phyloP scores from a whole-genome alignment of 495 filamentous ascomycete genomes.

The Cenococcum geophilum region DNA sequence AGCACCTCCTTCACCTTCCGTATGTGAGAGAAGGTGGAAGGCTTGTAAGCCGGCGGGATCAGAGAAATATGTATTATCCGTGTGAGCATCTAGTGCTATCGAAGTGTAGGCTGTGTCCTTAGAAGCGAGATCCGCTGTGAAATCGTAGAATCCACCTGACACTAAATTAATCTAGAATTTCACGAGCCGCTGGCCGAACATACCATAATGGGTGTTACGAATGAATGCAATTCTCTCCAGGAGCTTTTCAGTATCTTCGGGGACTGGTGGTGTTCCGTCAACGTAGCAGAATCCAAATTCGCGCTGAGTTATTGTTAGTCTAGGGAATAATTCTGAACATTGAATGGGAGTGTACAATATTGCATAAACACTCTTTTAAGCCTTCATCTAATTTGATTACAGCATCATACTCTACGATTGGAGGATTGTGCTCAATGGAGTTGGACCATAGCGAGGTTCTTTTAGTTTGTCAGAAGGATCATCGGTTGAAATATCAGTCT shows the following conservation, averaged over 20 bases:
- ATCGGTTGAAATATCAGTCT: background rate
- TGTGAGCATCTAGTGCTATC: slow-evolving; percentile 69
- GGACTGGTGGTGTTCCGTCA: slow-evolving; percentile 54
- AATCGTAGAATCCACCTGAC: slow-evolving; percentile 78
- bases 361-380: slow-evolving; percentile 50
- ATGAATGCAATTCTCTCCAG: slow-evolving; percentile 78
- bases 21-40: slow-evolving; percentile 83
- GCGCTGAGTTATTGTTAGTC: slow-evolving; percentile 38
- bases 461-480: background rate
- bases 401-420: slow-evolving; percentile 35
- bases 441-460: slow-evolving; percentile 1
- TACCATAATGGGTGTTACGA: slow-evolving; percentile 74
- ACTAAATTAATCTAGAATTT: slow-evolving; percentile 33
- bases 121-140: slow-evolving; percentile 76
- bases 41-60: slow-evolving; percentile 85
- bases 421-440: slow-evolving; percentile 6
- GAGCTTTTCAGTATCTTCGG: slow-evolving; percentile 61
- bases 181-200: slow-evolving; percentile 36
- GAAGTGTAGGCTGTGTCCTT: slow-evolving; percentile 94
- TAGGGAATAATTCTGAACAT: slow-evolving; percentile 15
- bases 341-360: slow-evolving; percentile 50
- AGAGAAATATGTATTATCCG: slow-evolving; percentile 89
- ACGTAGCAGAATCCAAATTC: slow-evolving; percentile 67
- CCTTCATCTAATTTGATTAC: slow-evolving; percentile 55
- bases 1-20: slow-evolving; percentile 57